Evolutionary conservation across 2,329 filamentous ascomycete genomes (phyloP).

Genomic region (Knufia petricola): DNA sequence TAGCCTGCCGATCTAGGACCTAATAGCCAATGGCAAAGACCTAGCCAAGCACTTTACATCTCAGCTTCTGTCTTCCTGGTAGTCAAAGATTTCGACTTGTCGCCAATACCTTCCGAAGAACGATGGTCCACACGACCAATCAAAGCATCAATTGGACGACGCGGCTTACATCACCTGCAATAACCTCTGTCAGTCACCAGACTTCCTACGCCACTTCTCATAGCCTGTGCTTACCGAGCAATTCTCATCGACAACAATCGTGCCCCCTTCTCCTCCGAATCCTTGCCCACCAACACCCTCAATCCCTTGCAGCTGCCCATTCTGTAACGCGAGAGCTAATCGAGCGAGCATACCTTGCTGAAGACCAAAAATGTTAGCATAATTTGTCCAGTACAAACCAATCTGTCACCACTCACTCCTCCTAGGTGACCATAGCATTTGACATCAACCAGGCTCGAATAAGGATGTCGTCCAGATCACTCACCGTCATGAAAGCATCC

Average conservation of each 20-base stretch:
- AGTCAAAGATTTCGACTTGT: too few relatives aligned
- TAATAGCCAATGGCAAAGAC: too few relatives aligned
- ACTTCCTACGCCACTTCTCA: neutral
- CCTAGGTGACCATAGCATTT: slow-evolving; percentile 12
- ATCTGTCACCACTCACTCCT: slow-evolving; percentile 2
- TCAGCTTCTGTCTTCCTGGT: too few relatives aligned
- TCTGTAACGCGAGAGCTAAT: slow-evolving; percentile 34
- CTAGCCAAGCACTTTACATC: too few relatives aligned
- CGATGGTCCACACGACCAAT: too few relatives aligned
- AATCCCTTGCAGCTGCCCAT: slow-evolving; percentile 27
- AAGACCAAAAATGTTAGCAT: slow-evolving; percentile 10
- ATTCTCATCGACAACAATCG: slow-evolving; percentile 36
- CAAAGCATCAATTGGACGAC: neutral
- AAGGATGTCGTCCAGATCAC: slow-evolving; percentile 25
- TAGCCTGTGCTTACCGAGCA: slow-evolving; percentile 30
- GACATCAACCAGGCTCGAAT: slow-evolving; percentile 21
- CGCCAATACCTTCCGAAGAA: neutral
- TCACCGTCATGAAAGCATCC: slow-evolving; percentile 48
- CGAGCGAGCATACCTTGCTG: slow-evolving; percentile 40
- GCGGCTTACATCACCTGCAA: neutral
- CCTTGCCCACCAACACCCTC: slow-evolving; percentile 20
- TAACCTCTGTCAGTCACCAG: neutral
- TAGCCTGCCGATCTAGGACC: too few relatives aligned
- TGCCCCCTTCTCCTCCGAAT: slow-evolving; percentile 25
- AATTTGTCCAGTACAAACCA: neutral